Percentiles rank a stretch among this genome's conserved stretches.
These are phyloP conservation scores for Globisporangium viniferum DNA, from an alignment of 352 stramenopile genomes.

Conservation along the genomic window DNA sequence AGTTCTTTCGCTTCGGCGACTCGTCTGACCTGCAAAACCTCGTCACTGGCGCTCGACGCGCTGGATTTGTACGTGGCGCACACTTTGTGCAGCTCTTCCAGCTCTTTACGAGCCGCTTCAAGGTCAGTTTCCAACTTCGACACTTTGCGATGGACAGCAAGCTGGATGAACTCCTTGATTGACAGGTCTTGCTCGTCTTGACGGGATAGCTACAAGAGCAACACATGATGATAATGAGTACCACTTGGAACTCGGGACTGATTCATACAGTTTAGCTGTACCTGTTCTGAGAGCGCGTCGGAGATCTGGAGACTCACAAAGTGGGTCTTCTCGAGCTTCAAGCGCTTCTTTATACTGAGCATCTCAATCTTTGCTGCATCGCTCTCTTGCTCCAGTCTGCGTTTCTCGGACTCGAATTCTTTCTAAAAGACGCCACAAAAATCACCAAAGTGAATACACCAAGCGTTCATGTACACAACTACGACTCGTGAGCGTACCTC, in stretches of 20 bases:
- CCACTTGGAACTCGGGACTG: background rate
- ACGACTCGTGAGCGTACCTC: slow-evolving; percentile 23
- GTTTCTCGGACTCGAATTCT: slow-evolving; percentile 15
- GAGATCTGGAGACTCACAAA: slow-evolving; percentile 62
- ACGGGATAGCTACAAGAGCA: slow-evolving; percentile 26
- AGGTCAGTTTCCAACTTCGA: slow-evolving; percentile 36
- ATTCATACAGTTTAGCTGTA: slow-evolving; percentile 7
- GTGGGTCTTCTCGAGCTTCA: slow-evolving; percentile 66
- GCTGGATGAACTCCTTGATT: slow-evolving; percentile 58
- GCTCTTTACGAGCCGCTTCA: slow-evolving; percentile 30
- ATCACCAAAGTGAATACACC: background rate
- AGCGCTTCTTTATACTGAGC: slow-evolving; percentile 24
- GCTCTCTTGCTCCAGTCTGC: slow-evolving; percentile 22
- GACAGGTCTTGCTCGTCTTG: slow-evolving; percentile 57
- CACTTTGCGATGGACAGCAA: slow-evolving; percentile 49
- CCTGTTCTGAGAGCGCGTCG: slow-evolving; percentile 58
- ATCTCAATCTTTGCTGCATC: slow-evolving; percentile 25
- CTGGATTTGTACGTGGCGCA: slow-evolving; percentile 32
- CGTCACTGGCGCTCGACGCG: slow-evolving; percentile 24
- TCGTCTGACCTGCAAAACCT: slow-evolving; percentile 30
- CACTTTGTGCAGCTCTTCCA: slow-evolving; percentile 26
- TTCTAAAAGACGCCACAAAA: background rate
- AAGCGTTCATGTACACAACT: background rate
- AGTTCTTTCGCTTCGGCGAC: slow-evolving; percentile 33
- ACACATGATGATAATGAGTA: background rate